Conservation (phyloP, 2,329 filamentous ascomycete species). For the Fusarium sp. region DNA sequence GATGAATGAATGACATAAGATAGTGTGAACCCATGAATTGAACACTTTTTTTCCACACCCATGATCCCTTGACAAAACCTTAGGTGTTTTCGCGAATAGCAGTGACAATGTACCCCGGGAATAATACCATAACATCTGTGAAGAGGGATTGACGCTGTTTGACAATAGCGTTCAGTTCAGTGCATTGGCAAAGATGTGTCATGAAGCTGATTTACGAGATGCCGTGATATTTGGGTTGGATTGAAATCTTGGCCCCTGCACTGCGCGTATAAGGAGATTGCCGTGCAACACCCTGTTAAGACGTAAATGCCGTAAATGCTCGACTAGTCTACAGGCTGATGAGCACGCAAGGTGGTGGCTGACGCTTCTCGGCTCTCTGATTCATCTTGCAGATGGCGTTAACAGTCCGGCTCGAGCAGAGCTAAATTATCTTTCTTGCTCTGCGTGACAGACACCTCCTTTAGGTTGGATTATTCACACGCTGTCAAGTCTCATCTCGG, state of each 20-base stretch:
- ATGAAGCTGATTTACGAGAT: neutral
- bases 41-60: too few relatives aligned
- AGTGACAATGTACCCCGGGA: too few relatives aligned
- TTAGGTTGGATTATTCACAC: conserved; percentile 14
- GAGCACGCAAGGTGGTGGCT: neutral
- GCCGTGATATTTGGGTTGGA: neutral
- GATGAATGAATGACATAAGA: neutral
- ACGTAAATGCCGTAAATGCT: neutral
- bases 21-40: neutral
- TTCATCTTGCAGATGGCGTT: too few relatives aligned
- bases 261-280: conserved; percentile 9
- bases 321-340: neutral
- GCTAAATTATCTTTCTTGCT: neutral
- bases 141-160: too few relatives aligned
- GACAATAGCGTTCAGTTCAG: too few relatives aligned
- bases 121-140: too few relatives aligned
- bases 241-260: neutral
- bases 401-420: neutral
- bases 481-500: conserved; percentile 27
- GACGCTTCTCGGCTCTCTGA: too few relatives aligned
- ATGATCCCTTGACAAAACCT: too few relatives aligned
- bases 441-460: neutral
- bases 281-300: neutral
- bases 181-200: too few relatives aligned
- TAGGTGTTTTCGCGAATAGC: too few relatives aligned